Evolutionary conservation across 495 filamentous ascomycete species (phyloP).

Genomic region (Friedmanniomyces endolithicus): DNA sequence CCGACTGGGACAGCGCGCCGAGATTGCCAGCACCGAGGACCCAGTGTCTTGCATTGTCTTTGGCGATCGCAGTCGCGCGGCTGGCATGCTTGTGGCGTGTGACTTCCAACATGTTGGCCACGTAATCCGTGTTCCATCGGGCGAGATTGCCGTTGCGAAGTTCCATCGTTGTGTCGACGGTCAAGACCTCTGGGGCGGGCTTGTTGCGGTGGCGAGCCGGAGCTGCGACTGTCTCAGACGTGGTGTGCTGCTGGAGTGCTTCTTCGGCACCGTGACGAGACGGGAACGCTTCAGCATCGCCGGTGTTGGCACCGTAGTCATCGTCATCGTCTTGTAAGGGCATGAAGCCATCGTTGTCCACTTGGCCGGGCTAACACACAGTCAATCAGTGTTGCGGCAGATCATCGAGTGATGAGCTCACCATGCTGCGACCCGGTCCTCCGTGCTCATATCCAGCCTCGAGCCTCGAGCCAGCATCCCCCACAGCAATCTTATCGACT

Average conservation of each 20-base stretch:
- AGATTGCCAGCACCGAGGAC: constrained; percentile 17
- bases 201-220: constrained; percentile 11
- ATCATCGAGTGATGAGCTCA: constrained; percentile 8
- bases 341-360: constrained; percentile 15
- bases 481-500: background rate
- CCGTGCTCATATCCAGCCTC: constrained; percentile 33
- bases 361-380: constrained; percentile 3
- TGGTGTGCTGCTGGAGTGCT: constrained; percentile 12
- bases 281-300: background rate
- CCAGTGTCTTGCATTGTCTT: constrained; percentile 32
- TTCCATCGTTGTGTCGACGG: constrained; percentile 23
- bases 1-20: background rate
- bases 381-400: background rate
- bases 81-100: constrained; percentile 14
- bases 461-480: constrained; percentile 18
- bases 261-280: background rate
- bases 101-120: constrained; percentile 27
- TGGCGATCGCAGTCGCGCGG: constrained; percentile 21
- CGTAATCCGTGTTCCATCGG: constrained; percentile 29
- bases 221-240: constrained; percentile 15
- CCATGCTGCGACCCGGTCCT: constrained; percentile 19
- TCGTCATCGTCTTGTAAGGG: constrained; percentile 13
- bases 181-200: constrained; percentile 17
- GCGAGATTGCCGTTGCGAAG: constrained; percentile 28
- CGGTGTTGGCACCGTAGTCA: too few species aligned